Evolutionary conservation across 2,329 filamentous ascomycete genomes (phyloP), one percentile per base, ranked within the genome.

Genomic region (Ustilaginoidea virens): DNA sequence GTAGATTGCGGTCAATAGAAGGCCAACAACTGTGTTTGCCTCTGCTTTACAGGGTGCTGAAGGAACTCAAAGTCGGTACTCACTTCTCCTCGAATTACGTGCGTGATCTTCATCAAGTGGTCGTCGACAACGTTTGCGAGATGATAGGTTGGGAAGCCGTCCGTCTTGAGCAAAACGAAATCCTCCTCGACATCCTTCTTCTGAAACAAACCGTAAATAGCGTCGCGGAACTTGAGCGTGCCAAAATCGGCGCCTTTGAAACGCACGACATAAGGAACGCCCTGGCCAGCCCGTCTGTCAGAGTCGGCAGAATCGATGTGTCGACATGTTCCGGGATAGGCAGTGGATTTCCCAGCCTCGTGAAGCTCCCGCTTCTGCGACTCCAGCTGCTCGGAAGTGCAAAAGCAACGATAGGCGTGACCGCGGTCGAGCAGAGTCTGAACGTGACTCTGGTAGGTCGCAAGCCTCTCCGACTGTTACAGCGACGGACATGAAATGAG

Each of bases 61-160:
- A n/a, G n/a, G n/a, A n/a, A n/a, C n/a, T n/a, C n/a, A n/a, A n/a
- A n/a, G n/a, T n/a, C n/a, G n/a, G n/a, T n/a, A n/a, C n/a, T n/a
- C n/a, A 80, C 76, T 16, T 79, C 77, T 30, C 87, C 90, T 23
- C 90, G 75, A 33, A 98, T 80, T 10, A 98, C 90, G 52, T 96
- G 87, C 0, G 86, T 94, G 40, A 98, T 92, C 34, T 81, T 60
- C 90, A 98, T 98, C 35, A 79, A 62, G 50, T 94, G 82, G 46
- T 98, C 90, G 46, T 98, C 90, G 4, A 98, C 77, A 7, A 98
- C 87, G 46, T 96, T 98, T 4, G 90, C 90, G 36, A 98, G 76
- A 52, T 98, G 90, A 46, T 98, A 98, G 0, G 92, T 98, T 0
- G 90, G 90, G 38, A 80, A 80, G 0, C 85, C 86, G 48, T 98